These are phyloP conservation scores for Fraxinus baroniana DNA, from an alignment of 305 asterid species.

Conservation along the genomic window DNA sequence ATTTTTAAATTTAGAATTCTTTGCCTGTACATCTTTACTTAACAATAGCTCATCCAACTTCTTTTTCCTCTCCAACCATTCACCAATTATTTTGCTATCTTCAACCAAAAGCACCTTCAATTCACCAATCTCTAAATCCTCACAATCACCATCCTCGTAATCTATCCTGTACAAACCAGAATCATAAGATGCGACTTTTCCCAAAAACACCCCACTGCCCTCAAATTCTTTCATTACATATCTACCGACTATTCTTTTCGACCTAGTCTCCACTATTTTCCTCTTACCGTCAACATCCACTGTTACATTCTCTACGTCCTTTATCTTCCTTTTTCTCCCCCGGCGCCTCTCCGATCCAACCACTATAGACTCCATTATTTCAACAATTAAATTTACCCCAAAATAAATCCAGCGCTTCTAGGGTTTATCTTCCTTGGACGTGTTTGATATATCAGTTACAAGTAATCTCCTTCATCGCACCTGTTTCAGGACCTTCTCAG, in stretches of 20 bases:
- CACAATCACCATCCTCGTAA: conserved; percentile 86
- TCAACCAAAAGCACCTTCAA: conserved; percentile 51
- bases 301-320: conserved; percentile 44
- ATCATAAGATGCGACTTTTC: conserved; percentile 57
- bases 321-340: conserved; percentile 79
- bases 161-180: conserved; percentile 71
- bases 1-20: conserved; percentile 27
- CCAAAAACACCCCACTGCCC: conserved; percentile 66
- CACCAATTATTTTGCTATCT: conserved; percentile 56
- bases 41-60: conserved; percentile 45
- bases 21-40: conserved; percentile 31
- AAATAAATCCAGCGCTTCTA: conserved; percentile 28
- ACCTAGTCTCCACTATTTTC: conserved; percentile 44
- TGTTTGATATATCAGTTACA: conserved; percentile 18
- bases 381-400: conserved; percentile 34
- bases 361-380: conserved; percentile 49
- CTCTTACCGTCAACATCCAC: conserved; percentile 47
- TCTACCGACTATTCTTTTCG: conserved; percentile 58
- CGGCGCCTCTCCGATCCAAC: conserved; percentile 44
- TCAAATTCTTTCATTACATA: conserved; percentile 72
- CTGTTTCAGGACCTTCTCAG: conserved; percentile 18
- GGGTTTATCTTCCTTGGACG: conserved; percentile 10
- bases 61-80: conserved; percentile 63
- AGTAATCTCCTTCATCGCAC: conserved; percentile 13
- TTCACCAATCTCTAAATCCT: conserved; percentile 68